A percentile compares a stretch with the other conserved stretches of the same genome.
Conservation (phyloP, 805 yeast genomes). For the Starmerella vaccinii region DNA sequence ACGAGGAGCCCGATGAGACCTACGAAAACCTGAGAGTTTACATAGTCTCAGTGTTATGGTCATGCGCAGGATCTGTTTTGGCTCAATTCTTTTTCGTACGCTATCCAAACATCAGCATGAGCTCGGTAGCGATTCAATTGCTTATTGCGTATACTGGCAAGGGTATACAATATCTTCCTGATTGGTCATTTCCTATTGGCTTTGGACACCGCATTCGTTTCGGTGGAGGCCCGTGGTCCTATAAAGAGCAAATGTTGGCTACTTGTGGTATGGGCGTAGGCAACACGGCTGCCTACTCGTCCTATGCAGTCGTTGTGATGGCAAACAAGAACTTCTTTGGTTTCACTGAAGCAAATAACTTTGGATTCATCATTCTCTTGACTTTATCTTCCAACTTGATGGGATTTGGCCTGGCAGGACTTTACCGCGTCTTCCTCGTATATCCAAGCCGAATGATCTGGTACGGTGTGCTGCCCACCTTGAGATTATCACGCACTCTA, state of each 20-base stretch:
- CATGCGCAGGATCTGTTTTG: slow-evolving; percentile 39
- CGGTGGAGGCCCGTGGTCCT: slow-evolving; percentile 48
- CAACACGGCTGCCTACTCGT: slow-evolving; percentile 12
- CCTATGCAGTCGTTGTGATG: not conserved
- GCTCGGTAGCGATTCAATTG: slow-evolving; percentile 46
- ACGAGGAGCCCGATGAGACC: too few species aligned
- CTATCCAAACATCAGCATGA: slow-evolving; percentile 42
- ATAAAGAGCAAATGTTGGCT: too few species aligned
- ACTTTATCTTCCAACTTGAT: slow-evolving; percentile 48
- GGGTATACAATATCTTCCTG: slow-evolving; percentile 28
- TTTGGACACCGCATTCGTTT: slow-evolving; percentile 21
- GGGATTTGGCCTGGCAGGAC: slow-evolving; percentile 58
- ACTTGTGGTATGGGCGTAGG: slow-evolving; percentile 22
- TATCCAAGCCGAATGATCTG: slow-evolving; percentile 45
- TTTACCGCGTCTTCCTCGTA: slow-evolving; percentile 48
- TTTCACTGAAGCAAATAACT: not conserved
- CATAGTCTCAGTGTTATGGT: slow-evolving; percentile 41
- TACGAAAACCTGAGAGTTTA: slow-evolving; percentile 46
- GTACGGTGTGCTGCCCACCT: slow-evolving; percentile 42
- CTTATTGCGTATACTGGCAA: slow-evolving; percentile 51
- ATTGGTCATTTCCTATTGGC: slow-evolving; percentile 9
- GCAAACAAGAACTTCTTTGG: slow-evolving; percentile 2
- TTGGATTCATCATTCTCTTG: slow-evolving; percentile 28
- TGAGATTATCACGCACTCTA: slow-evolving; percentile 42
- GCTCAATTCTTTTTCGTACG: slow-evolving; percentile 41